These are phyloP conservation scores for Ottelia alismoides DNA, from an alignment of 106 monocot genomes.

Conservation along the genomic window DNA sequence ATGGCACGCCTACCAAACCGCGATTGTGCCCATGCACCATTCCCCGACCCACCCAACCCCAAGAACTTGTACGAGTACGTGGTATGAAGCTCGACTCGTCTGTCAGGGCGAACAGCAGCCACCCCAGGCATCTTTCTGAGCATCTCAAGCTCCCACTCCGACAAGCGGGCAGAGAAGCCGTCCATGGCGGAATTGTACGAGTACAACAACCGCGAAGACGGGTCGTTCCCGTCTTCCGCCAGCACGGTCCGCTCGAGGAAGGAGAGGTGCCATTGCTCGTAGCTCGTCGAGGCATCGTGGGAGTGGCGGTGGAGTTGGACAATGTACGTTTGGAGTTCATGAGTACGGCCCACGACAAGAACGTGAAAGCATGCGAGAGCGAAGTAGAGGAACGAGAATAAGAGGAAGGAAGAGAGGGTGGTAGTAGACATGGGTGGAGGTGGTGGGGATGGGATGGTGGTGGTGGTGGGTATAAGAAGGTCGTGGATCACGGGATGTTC, in stretches of 20 bases:
- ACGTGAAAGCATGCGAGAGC: neutral
- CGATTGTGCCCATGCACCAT: constrained; percentile 27
- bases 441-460: no score
- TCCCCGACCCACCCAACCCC: constrained; percentile 24
- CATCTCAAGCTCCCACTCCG: constrained; percentile 23
- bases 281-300: neutral
- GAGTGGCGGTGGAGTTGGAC: constrained; percentile 56
- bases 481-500: no score
- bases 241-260: constrained; percentile 27
- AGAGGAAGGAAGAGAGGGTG: neutral
- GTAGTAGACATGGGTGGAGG: no score
- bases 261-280: constrained; percentile 65
- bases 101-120: constrained; percentile 47
- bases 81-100: constrained; percentile 42
- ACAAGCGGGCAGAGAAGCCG: constrained; percentile 66
- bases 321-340: constrained; percentile 43
- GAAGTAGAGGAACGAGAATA: neutral
- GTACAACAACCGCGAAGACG: constrained; percentile 52
- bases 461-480: no score
- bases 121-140: constrained; percentile 29
- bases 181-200: constrained; percentile 56
- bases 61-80: constrained; percentile 80
- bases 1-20: constrained; percentile 35
- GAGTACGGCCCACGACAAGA: neutral
- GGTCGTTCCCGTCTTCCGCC: constrained; percentile 1